Percentiles rank a stretch among this genome's conserved stretches.
phyloP scores from a whole-genome alignment of 164 flowering plant species.

The Chimonanthus praecox region DNA sequence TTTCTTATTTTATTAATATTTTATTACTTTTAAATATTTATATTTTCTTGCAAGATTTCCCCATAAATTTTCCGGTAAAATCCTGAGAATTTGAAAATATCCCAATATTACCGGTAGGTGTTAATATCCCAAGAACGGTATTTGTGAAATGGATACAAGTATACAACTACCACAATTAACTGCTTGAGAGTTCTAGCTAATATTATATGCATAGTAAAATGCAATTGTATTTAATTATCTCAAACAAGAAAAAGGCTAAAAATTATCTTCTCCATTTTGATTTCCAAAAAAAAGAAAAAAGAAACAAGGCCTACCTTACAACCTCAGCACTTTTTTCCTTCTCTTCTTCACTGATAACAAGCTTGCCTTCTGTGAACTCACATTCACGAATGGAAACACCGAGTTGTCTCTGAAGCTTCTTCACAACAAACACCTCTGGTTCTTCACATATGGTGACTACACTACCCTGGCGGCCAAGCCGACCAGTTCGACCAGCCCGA shows the following conservation, averaged over 20 bases:
- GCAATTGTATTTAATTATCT: neutral
- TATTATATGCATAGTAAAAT: too few relatives aligned
- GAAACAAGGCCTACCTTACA: neutral
- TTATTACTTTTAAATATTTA: too few relatives aligned
- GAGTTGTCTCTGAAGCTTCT: slow-evolving; percentile 83
- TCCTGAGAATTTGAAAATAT: too few relatives aligned
- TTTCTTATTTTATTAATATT: too few relatives aligned
- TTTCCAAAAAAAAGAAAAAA: neutral
- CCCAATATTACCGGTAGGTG: too few relatives aligned
- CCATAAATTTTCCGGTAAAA: too few relatives aligned
- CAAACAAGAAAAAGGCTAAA: neutral
- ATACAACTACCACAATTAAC: too few relatives aligned
- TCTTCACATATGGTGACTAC: slow-evolving; percentile 92
- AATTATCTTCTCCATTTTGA: too few relatives aligned
- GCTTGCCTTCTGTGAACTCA: slow-evolving; percentile 79
- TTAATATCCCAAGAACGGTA: too few relatives aligned
- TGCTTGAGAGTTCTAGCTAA: too few relatives aligned
- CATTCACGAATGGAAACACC: slow-evolving; percentile 53
- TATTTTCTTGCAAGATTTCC: too few relatives aligned
- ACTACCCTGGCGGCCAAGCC: slow-evolving; percentile 81
- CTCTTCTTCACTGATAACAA: slow-evolving; percentile 32
- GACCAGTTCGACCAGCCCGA: slow-evolving; percentile 89
- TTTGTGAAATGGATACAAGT: too few relatives aligned
- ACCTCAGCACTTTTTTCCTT: neutral
- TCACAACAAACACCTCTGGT: slow-evolving; percentile 76